These are phyloP conservation scores for Corylus avellana DNA, from an alignment of 306 rosid genomes.

Conservation along the genomic window DNA sequence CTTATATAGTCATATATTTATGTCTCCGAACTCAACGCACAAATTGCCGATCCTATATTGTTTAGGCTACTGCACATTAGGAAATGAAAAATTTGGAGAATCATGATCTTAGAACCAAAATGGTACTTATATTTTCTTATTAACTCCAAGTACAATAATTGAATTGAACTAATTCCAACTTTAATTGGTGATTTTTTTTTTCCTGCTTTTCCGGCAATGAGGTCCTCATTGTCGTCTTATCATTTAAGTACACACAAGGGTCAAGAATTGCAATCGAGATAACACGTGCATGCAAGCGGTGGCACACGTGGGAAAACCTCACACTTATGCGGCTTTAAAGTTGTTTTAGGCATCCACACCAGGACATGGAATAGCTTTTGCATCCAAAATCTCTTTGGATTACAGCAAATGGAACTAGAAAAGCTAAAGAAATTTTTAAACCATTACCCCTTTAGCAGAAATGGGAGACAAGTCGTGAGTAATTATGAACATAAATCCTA, in stretches of 20 bases:
- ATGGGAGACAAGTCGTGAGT: slow-evolving; percentile 25
- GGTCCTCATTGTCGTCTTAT: slow-evolving; percentile 54
- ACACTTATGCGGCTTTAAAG: slow-evolving; percentile 11
- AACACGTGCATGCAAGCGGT: slow-evolving; percentile 42
- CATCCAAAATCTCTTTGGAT: slow-evolving; percentile 23
- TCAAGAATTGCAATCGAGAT: slow-evolving; percentile 47
- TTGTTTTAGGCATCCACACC: slow-evolving; percentile 44
- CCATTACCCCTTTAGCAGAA: slow-evolving; percentile 18
- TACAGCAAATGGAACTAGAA: slow-evolving; percentile 40
- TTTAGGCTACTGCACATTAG: no score
- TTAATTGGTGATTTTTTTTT: slow-evolving; percentile 12
- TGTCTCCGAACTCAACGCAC: no score
- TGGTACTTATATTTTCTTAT: not conserved
- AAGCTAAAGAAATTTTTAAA: slow-evolving; percentile 32
- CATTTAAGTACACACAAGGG: slow-evolving; percentile 27
- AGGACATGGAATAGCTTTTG: slow-evolving; percentile 69
- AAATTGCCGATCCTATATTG: not conserved
- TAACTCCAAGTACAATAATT: slow-evolving; percentile 4
- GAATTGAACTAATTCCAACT: slow-evolving; percentile 37
- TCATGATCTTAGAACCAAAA: not conserved
- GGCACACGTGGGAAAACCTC: slow-evolving; percentile 43
- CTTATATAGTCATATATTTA: no score
- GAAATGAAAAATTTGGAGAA: not conserved
- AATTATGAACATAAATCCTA: slow-evolving; percentile 34
- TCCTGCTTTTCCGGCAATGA: slow-evolving; percentile 69